A percentile compares a stretch with the other conserved stretches of the same genome.
These are phyloP conservation scores for Coprinopsis cinerea DNA, from an alignment of 768 basidiomycete species.

Conservation along the genomic window DNA sequence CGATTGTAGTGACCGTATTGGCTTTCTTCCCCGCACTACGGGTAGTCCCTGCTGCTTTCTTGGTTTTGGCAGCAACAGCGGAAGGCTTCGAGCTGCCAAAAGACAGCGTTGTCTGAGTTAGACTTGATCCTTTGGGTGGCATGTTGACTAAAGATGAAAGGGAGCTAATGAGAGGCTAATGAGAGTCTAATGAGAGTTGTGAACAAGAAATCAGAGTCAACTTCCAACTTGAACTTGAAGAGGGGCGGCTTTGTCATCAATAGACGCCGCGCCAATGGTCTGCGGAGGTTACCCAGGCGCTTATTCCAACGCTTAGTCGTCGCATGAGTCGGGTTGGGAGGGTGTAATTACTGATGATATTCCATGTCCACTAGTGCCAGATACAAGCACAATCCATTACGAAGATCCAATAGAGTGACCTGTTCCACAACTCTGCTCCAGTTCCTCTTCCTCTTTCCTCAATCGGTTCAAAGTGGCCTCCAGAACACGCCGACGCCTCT, in stretches of 20 bases:
- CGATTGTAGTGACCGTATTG: background rate
- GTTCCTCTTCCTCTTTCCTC: slow-evolving; percentile 60
- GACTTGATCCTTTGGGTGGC: background rate
- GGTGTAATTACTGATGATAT: too few species aligned
- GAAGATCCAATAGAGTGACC: slow-evolving; percentile 8
- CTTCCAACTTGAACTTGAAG: too few species aligned
- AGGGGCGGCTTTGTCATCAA: too few species aligned
- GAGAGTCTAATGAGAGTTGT: too few species aligned
- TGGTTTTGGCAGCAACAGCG: background rate
- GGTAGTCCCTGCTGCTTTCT: background rate
- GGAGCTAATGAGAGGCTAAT: too few species aligned
- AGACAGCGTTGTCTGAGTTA: slow-evolving; percentile 5
- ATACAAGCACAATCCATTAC: too few species aligned
- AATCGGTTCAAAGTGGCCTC: slow-evolving; percentile 60
- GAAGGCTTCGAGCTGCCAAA: slow-evolving; percentile 3
- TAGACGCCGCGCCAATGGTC: too few species aligned
- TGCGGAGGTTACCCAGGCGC: too few species aligned
- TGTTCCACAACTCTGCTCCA: slow-evolving; percentile 70
- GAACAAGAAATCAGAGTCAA: too few species aligned
- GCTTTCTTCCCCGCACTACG: background rate
- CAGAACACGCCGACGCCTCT: slow-evolving; percentile 47
- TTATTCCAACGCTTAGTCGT: too few species aligned
- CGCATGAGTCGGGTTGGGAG: background rate
- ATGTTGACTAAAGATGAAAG: too few species aligned
- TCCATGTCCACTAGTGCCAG: too few species aligned